A percentile compares a stretch with the other conserved stretches of the same genome.
These are phyloP conservation scores for Phoenix dactylifera DNA, from an alignment of 176 grass and related monocot genomes.

Conservation along the genomic window DNA sequence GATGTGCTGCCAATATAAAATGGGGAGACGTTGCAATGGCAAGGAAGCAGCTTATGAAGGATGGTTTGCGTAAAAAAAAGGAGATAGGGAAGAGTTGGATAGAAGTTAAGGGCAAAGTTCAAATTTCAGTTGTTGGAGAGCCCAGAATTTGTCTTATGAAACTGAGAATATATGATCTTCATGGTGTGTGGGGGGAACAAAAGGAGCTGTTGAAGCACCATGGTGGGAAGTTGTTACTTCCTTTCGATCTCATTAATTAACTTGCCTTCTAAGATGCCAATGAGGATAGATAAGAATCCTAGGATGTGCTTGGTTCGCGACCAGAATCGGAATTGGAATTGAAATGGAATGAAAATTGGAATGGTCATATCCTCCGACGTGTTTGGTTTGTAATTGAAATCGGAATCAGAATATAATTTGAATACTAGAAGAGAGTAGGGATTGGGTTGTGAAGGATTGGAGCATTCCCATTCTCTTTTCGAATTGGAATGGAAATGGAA, in stretches of 20 bases:
- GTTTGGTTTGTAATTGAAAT: no score
- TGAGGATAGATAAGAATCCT: slow-evolving; percentile 17
- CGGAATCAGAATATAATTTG: no score
- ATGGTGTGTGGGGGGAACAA: slow-evolving; percentile 27
- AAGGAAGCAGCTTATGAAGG: slow-evolving; percentile 40
- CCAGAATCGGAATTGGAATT: no score
- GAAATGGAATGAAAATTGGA: no score
- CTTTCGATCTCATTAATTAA: slow-evolving; percentile 15
- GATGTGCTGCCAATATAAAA: slow-evolving; percentile 38
- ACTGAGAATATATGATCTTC: slow-evolving; percentile 27
- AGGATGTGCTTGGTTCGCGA: not conserved
- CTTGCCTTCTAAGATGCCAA: slow-evolving; percentile 15
- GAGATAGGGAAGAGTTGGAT: slow-evolving; percentile 58
- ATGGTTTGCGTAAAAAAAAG: slow-evolving; percentile 40
- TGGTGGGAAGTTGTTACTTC: slow-evolving; percentile 29
- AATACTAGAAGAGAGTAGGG: no score
- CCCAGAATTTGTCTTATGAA: slow-evolving; percentile 19
- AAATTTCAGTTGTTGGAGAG: slow-evolving; percentile 27
- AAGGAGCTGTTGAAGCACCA: slow-evolving; percentile 33
- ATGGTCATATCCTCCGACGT: no score
- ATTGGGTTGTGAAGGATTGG: no score
- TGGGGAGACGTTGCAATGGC: slow-evolving; percentile 32
- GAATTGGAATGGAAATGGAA: no score
- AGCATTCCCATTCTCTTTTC: no score
- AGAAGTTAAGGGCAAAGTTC: slow-evolving; percentile 28